Percentiles rank a stretch among this genome's conserved stretches.
Conservation (phyloP, 495 filamentous ascomycete species). For the Immersiella caudata region DNA sequence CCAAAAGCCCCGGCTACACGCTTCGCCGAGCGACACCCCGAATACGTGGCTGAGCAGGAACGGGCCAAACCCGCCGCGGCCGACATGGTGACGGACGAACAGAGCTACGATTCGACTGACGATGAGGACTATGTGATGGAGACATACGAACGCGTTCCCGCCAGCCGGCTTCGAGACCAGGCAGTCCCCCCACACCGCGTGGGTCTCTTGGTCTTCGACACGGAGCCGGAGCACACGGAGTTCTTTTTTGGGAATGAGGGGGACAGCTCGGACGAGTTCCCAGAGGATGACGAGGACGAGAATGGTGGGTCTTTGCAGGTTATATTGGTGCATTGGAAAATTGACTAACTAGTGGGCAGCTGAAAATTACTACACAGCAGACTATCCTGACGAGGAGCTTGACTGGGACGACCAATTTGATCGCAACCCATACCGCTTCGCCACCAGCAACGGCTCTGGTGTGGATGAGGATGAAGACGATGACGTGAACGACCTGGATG, state of each 20-base stretch:
- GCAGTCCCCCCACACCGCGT: conserved; percentile 42
- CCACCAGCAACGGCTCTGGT: background rate
- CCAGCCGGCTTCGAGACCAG: conserved; percentile 44
- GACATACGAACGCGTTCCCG: conserved; percentile 56
- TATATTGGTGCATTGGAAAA: no score
- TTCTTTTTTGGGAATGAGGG: conserved; percentile 53
- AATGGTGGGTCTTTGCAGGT: conserved; percentile 45
- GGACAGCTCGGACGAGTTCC: conserved; percentile 51
- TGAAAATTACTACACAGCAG: conserved; percentile 57
- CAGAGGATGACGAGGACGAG: conserved; percentile 59
- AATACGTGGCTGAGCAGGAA: conserved; percentile 26
- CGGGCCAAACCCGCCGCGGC: conserved; percentile 14
- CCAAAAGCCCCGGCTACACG: conserved; percentile 51
- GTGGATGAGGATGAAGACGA: conserved; percentile 13
- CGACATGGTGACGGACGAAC: conserved; percentile 26
- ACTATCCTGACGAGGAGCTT: conserved; percentile 61
- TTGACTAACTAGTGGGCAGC: conserved; percentile 35
- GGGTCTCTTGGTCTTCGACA: conserved; percentile 56
- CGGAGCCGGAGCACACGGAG: conserved; percentile 51
- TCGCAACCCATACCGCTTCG: conserved; percentile 48
- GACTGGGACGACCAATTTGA: conserved; percentile 56
- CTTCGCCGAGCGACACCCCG: conserved; percentile 54
- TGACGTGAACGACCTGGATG: conserved; percentile 42
- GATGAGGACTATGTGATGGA: conserved; percentile 57
- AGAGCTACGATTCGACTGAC: conserved; percentile 40